phyloP scores from a whole-genome alignment of 257 asterid species.

The Leonotis leonurus region DNA sequence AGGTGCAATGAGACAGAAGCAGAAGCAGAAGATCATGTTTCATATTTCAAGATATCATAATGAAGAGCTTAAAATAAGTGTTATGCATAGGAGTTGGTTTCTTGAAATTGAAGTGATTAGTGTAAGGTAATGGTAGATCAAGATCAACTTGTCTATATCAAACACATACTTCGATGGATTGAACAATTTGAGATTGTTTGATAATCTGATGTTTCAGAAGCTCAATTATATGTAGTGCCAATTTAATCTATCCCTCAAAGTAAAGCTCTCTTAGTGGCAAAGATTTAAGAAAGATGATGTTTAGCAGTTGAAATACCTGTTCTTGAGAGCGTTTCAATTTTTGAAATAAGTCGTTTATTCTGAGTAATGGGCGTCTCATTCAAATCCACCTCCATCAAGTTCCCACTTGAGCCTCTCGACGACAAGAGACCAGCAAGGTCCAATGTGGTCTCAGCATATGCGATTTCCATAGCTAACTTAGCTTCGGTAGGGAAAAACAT shows the following conservation, averaged over 20 bases:
- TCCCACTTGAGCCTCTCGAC: conserved; percentile 49
- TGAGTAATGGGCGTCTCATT: conserved; percentile 61
- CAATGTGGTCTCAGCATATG: conserved; percentile 58
- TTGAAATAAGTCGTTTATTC: conserved; percentile 40
- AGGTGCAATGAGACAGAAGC: background rate
- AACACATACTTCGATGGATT: background rate
- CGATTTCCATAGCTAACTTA: conserved; percentile 70
- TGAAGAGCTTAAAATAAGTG: background rate
- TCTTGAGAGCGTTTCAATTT: conserved; percentile 54
- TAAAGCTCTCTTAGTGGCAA: background rate
- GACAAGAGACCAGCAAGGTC: conserved; percentile 41
- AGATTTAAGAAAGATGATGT: background rate
- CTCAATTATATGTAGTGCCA: background rate
- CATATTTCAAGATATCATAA: background rate
- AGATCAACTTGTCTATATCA: background rate
- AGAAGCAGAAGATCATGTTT: background rate
- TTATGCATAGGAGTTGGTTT: background rate
- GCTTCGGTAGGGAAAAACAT: conserved; percentile 78
- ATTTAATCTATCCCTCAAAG: background rate
- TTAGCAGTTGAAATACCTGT: conserved; percentile 49
- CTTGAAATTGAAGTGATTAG: background rate
- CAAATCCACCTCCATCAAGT: conserved; percentile 62
- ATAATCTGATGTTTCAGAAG: background rate
- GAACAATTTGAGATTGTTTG: background rate
- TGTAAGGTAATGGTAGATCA: background rate